Percentiles rank a stretch among this genome's conserved stretches.
Evolutionary conservation across 2,329 filamentous ascomycete species (phyloP).

Genomic region (Epichloe sylvatica): DNA sequence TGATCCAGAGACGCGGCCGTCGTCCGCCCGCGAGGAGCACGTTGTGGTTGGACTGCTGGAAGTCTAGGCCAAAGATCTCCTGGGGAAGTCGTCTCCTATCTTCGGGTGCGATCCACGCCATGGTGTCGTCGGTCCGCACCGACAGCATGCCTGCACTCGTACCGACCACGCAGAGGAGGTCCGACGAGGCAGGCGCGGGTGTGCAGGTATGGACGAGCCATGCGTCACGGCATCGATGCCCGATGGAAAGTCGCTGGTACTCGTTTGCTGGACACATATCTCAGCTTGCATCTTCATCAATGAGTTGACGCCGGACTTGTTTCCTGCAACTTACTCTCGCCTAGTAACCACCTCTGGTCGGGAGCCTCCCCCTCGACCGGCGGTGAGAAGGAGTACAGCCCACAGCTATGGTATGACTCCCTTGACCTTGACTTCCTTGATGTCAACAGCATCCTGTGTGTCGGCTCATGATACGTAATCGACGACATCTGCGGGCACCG

Average conservation of each 20-base stretch:
- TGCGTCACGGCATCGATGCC: conserved; percentile 12
- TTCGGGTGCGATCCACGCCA: conserved; percentile 21
- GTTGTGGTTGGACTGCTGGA: conserved; percentile 27
- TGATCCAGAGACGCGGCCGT: conserved; percentile 29
- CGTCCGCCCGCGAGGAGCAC: conserved; percentile 39
- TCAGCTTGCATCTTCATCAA: too few species aligned
- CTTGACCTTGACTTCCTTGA: conserved; percentile 23
- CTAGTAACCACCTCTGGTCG: conserved; percentile 25
- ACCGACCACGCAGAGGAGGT: conserved; percentile 32
- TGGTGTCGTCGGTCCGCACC: conserved; percentile 18
- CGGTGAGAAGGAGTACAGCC: conserved; percentile 26
- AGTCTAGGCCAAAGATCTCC: conserved; percentile 37
- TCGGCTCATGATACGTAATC: conserved; percentile 31
- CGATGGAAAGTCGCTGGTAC: conserved; percentile 19
- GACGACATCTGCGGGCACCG: conserved; percentile 28
- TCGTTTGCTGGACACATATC: conserved; percentile 13
- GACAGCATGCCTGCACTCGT: conserved; percentile 33
- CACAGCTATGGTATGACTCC: conserved; percentile 16
- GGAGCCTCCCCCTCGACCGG: conserved; percentile 8
- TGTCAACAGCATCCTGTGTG: conserved; percentile 29
- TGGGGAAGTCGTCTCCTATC: conserved; percentile 8
- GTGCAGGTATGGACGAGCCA: conserved; percentile 28
- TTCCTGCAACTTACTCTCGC: conserved; percentile 16
- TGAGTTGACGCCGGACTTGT: too few species aligned
- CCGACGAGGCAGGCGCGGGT: conserved; percentile 25